Base-by-base conservation (phyloP, 164 flowering plant genomes). In the Vitis vinifera region DNA sequence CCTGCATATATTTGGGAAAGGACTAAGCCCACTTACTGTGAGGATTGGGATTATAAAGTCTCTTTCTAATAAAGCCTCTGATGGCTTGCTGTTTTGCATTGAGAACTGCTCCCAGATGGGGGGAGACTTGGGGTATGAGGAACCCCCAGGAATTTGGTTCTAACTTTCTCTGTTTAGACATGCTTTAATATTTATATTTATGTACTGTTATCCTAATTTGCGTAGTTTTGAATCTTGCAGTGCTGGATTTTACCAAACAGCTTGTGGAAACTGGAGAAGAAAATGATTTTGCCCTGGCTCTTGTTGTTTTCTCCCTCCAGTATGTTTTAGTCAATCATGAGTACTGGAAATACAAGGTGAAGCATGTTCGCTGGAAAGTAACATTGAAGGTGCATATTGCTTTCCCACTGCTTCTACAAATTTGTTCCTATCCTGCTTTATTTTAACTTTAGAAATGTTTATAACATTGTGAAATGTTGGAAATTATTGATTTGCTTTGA, bases 311-410 rank as follows among this genome's bases (percentile, higher is more conserved):
- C 78, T 86, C 82, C 27, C 80, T 95, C 64, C 98, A 93, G 72
- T 93, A 88, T 84, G 84, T 91, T 70, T 86, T 93, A 7, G 91
- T 93, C 52, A 93, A 91, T 75, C 97, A 95, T 72, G 99, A 89
- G 73, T 81, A 79, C 70, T 93, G 99, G 98, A 93, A 88, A 72
- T 91, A 89, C 80, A 93, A 86, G 76, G 76, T 76, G 77, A 91
- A 85, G 82, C 79, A 86, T 80, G 81, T 78, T 66, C 90, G 92
- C 48, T 95, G 98, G 99, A 81, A 78, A 79, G 88, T 95, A 75
- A 93, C 92, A 37, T 49, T 88, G 69, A 93, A 93, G 95, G 96
- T 88, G 75, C n/a, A 68, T 63, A 62, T 71, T 51, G 17, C 14
- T 31, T 44, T 29, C n/a, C 37, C 30, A 47, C 23, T 15, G 3